These are phyloP conservation scores for Pseudogymnoascus sp. DNA, from an alignment of 2,329 filamentous ascomycete genomes.

Conservation along the genomic window DNA sequence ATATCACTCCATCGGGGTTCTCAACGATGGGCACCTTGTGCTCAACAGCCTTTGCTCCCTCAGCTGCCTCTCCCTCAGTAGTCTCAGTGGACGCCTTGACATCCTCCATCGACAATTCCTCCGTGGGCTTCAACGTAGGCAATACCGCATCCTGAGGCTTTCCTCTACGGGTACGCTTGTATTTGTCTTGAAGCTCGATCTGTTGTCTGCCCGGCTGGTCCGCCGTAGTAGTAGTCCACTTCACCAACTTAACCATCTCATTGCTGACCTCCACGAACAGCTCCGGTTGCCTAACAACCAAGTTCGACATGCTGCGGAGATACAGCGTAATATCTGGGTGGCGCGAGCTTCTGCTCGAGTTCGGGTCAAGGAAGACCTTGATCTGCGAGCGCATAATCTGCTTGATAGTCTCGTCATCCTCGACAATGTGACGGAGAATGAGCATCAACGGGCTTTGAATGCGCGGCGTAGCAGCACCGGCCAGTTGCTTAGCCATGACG, in stretches of 20 bases:
- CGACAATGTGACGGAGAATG: conserved; percentile 83
- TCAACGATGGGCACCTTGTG: conserved; percentile 78
- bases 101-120: conserved; percentile 33
- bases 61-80: conserved; percentile 50
- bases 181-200: conserved; percentile 19
- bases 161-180: conserved; percentile 12
- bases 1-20: conserved; percentile 88
- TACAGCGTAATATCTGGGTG: conserved; percentile 63
- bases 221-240: conserved; percentile 41
- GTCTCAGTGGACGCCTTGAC: conserved; percentile 53
- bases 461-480: conserved; percentile 66
- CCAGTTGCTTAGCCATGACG: conserved; percentile 89
- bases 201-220: conserved; percentile 35
- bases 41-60: conserved; percentile 58
- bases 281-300: conserved; percentile 72
- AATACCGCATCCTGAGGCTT: conserved; percentile 23
- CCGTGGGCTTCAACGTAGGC: conserved; percentile 26
- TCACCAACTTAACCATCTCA: conserved; percentile 67
- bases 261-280: conserved; percentile 83
- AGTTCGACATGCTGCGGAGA: conserved; percentile 65
- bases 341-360: conserved; percentile 38
- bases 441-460: conserved; percentile 61
- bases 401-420: conserved; percentile 83
- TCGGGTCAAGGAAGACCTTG: conserved; percentile 60
- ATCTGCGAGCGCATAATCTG: conserved; percentile 92